These are phyloP conservation scores for Ophiosphaerella korrae DNA, from an alignment of 2,329 filamentous ascomycete genomes.

Conservation along the genomic window DNA sequence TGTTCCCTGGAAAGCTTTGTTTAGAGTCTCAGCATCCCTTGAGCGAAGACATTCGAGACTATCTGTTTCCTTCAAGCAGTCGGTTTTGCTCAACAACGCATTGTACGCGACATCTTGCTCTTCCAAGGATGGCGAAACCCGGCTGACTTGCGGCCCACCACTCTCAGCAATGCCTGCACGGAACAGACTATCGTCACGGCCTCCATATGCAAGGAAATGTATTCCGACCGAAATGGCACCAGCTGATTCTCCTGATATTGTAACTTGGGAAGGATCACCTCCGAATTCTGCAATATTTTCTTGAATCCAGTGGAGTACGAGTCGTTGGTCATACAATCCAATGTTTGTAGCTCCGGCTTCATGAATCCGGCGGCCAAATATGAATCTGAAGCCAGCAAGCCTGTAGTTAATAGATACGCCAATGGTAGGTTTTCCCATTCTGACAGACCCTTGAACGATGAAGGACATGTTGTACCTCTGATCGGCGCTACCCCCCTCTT, in stretches of 20 bases:
- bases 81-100: not conserved
- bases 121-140: not conserved
- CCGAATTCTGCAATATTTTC: constrained; percentile 58
- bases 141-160: not conserved
- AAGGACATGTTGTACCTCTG: constrained; percentile 57
- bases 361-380: constrained; percentile 34
- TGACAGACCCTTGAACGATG: constrained; percentile 53
- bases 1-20: not conserved
- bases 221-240: not conserved
- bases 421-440: constrained; percentile 30
- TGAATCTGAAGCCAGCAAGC: constrained; percentile 22
- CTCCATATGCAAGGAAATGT: not conserved
- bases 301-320: constrained; percentile 65
- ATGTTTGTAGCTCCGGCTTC: not conserved
- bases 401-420: constrained; percentile 27
- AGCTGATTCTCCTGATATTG: not conserved
- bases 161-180: not conserved
- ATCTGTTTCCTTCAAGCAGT: not conserved
- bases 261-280: constrained; percentile 62
- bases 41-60: not conserved
- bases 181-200: not conserved
- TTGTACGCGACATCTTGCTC: not conserved
- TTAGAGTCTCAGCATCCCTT: not conserved
- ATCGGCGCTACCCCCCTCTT: constrained; percentile 56
- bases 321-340: constrained; percentile 11